Base-by-base conservation (phyloP, 2,329 filamentous ascomycete genomes). In the Fusarium phyllophilum region DNA sequence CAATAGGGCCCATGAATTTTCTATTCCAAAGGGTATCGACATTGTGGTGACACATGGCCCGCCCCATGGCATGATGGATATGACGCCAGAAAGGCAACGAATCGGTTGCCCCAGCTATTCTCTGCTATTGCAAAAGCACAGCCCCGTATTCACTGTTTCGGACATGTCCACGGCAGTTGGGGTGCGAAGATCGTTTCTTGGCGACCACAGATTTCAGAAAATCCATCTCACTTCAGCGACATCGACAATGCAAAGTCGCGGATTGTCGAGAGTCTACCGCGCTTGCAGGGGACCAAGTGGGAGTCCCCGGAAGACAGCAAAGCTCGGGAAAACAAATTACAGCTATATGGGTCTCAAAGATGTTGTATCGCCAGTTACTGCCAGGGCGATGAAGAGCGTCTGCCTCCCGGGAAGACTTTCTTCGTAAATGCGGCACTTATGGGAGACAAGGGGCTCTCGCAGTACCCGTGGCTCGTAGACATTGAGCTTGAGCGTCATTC, bases 151-250 rank as follows among this genome's bases (percentile, higher is more conserved):
- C 81, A 84, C 68, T 84, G 82, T 64, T 84, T 83, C 51, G 82
- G 82, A 5, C 81, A 83, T 51, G 77, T 81, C 0, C 79, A 83
- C 39, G 42, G 72, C 3, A 70, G 75, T 8, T 83, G 81, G 82
- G 83, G 79, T 12, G 81, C 84, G 0, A 86, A 84, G 62, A 29
- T 86, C 4, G 83, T 89, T 1, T 80, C 81, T 6, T 91, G 88
- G 89, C 77, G 83, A 5, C 39, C 58, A 0, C 38, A 26, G 13
- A 68, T 77, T 6, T 73, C 66, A 1, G 73, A 80, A 2, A 58
- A 36, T 1, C 83, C 84, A 8, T 84, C 84, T 0, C 84, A 88
- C 74, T 83, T 88, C 29, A 85, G 81, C 0, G 84, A 85, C 51
- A 86, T 89, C 26, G 84, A 89, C 57, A 84, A 89, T 54, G 82